Evolutionary conservation across 176 grass and related monocot species (phyloP), one percentile per base, ranked within the genome.

Genomic region (Oryza glumipatula): DNA sequence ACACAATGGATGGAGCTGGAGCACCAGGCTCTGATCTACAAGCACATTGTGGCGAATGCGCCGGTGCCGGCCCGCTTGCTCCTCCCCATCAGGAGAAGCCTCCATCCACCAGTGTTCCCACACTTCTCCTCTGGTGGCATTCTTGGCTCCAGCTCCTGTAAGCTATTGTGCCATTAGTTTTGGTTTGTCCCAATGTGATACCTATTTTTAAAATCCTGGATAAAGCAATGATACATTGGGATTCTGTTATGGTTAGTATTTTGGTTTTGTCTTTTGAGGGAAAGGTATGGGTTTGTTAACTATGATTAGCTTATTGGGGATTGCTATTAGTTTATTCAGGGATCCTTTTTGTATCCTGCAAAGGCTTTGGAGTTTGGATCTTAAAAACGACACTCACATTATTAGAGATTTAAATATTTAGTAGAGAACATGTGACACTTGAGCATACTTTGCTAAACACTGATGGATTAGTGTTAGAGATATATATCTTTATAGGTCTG

Each of bases 1-100:
- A 91, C 95, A 23, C 95, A 98, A 82, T 98, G 95, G 95, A 92
- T 98, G 91, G 92, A 98, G 72, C 83, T 98, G 68, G 95, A 98
- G 73, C 95, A 91, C 79, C 95, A 95, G 75, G 92, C 95, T 15
- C 77, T 98, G 79, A 95, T 98, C 76, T 98, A 98, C 80, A 98
- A 95, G 70, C 70, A 73, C 70, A 73, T 73, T 47, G 43, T 73
- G 22, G 70, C 43, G 11, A 73, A 73, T 47, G 70, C 70, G 4
- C 70, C 70, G 0, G 70, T 73, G 12, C 70, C 70, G 10, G n/a
- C 70, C 22, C 6, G 43, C n/a, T 73, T 73, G 11, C 70, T 73
- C 43, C 43, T 73, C 70, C 12, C 70, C n/a, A 73, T 73, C 7
- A 73, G 70, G 44, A 73, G 70, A 24, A 73, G 70, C 70, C 43